Evolutionary conservation across 441 rosid species (phyloP), one percentile per base, ranked within the genome.

Genomic region (Populus hybrid): DNA sequence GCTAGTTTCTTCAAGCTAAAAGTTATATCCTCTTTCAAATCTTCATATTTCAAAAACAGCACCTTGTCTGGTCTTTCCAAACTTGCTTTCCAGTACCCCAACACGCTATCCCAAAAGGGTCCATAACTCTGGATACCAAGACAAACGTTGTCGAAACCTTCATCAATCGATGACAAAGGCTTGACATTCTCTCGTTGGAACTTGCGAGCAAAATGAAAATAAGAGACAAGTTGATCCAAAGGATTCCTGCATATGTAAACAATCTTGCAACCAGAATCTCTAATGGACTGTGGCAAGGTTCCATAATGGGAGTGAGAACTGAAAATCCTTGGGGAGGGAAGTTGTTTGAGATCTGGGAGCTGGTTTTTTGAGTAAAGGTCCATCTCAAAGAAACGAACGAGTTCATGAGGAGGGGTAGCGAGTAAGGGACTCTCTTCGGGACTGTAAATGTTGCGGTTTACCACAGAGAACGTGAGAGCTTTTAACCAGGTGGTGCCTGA

Each of bases 211-310:
- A 74, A 79, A 20, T 36, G 8, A 81, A 81, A 82, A 10, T 3
- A 1, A 0, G 83, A 80, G 10, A 82, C 28, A 38, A 83, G n/a
- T 10, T 32, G 46, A 32, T 82, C 85, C 73, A 76, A 42, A 1
- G 86, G 84, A 69, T 84, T 77, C 20, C 84, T 77, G 42, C 84
- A 79, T 4, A 75, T 20, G 23, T 84, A 82, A 30, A 85, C 85
- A 7, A 80, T 76, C 12, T 40, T 57, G 59, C 75, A 77, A 0
- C 63, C 61, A 14, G 76, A 72, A 16, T 50, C 20, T 5, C 9
- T 67, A 10, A 78, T 24, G 24, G 78, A 46, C 16, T 3, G 14
- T 23, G 81, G 81, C 24, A 72, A 23, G 67, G 68, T 23, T 5
- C 21, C 6, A 34, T 66, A 81, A 2, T 82, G 79, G 0, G 16